phyloP scores from a whole-genome alignment of 176 grass and related monocot species.

The Rhynchospora pubera region DNA sequence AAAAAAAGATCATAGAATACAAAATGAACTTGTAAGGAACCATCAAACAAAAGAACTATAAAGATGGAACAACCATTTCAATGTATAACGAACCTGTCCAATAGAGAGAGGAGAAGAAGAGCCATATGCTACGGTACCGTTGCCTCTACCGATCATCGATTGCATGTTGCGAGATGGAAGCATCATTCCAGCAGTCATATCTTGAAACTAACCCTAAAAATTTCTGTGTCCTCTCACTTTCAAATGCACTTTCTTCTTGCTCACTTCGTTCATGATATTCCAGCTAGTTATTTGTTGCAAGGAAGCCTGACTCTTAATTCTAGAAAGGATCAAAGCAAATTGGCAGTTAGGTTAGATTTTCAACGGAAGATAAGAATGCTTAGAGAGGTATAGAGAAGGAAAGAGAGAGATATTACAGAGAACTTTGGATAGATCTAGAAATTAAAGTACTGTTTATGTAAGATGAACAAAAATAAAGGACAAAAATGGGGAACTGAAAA shows the following conservation, averaged over 20 bases:
- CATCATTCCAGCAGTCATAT: constrained; percentile 78
- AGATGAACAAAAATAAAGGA: neutral
- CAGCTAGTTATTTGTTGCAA: neutral
- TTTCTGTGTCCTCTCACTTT: neutral
- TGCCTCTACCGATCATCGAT: constrained; percentile 50
- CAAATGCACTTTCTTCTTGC: neutral
- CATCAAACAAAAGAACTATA: neutral
- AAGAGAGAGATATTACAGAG: neutral
- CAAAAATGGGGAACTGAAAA: neutral
- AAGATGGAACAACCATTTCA: neutral
- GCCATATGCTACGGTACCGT: constrained; percentile 29
- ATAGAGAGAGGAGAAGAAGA: constrained; percentile 57
- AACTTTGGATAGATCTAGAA: constrained; percentile 9
- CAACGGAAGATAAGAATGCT: neutral
- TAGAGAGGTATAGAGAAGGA: neutral
- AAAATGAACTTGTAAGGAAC: neutral
- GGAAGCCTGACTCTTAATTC: neutral
- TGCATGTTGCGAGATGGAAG: constrained; percentile 58
- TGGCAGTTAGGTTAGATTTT: neutral
- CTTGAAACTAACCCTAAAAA: constrained; percentile 20
- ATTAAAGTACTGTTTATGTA: neutral
- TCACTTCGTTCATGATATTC: constrained; percentile 8
- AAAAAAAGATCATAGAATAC: neutral
- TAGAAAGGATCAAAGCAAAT: neutral
- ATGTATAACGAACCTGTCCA: constrained; percentile 46